A percentile compares a stretch with the other conserved stretches of the same genome.
phyloP scores from a whole-genome alignment of 345 rosid species.

The Gossypium stocksii region DNA sequence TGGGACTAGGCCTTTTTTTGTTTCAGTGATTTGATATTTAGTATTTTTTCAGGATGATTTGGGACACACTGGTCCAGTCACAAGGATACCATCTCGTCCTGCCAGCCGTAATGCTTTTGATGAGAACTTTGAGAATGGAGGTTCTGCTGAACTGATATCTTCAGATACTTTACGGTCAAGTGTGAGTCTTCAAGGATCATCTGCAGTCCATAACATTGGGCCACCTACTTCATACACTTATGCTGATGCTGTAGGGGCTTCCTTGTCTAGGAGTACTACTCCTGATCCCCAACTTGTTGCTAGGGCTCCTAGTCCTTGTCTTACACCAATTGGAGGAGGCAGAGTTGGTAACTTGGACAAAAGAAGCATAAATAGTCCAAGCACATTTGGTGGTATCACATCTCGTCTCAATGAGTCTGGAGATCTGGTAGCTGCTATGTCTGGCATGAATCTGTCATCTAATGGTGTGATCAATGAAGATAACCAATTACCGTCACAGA shows the following conservation, averaged over 20 bases:
- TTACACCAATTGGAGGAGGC: constrained; percentile 76
- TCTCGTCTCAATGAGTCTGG: constrained; percentile 49
- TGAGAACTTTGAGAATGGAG: constrained; percentile 41
- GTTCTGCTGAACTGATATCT: constrained; percentile 41
- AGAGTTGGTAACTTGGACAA: constrained; percentile 55
- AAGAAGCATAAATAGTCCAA: constrained; percentile 44
- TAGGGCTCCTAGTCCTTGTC: constrained; percentile 87
- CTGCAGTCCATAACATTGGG: constrained; percentile 46
- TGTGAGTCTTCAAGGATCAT: constrained; percentile 43
- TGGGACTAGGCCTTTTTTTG: background rate
- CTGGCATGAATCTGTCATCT: constrained; percentile 58
- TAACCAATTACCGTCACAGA: constrained; percentile 3
- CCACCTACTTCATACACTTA: constrained; percentile 56
- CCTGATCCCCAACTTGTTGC: constrained; percentile 75
- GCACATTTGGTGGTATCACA: constrained; percentile 49
- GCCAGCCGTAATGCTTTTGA: constrained; percentile 71
- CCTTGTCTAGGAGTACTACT: constrained; percentile 77
- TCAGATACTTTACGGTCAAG: constrained; percentile 31
- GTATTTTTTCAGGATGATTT: constrained; percentile 53
- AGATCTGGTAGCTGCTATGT: constrained; percentile 60
- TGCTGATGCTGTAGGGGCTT: constrained; percentile 75
- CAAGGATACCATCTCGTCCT: constrained; percentile 62
- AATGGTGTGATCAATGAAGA: constrained; percentile 42
- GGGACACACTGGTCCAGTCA: constrained; percentile 35
- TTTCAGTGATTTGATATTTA: constrained; percentile 12